These are phyloP conservation scores for Fereydounia khargensis DNA, from an alignment of 1,284 basidiomycete genomes.

Conservation along the genomic window DNA sequence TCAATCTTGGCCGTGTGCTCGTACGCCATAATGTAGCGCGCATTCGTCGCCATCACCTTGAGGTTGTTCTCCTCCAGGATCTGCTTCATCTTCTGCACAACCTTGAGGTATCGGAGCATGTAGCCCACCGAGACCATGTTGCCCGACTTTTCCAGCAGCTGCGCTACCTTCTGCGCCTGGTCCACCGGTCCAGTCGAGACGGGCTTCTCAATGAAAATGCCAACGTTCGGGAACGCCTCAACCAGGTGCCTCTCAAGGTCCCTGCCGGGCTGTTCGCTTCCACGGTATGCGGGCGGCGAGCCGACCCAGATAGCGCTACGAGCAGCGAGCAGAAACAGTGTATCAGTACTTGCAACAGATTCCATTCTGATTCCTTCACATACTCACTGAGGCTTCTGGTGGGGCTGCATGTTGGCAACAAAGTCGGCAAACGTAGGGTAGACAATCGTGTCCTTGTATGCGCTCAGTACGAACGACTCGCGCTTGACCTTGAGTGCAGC, in stretches of 20 bases:
- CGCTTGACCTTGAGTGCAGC: conserved; percentile 84
- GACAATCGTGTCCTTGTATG: conserved; percentile 86
- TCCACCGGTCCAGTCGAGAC: conserved; percentile 75
- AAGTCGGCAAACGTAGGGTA: conserved; percentile 87
- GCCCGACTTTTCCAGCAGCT: conserved; percentile 43
- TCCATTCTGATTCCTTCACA: background rate
- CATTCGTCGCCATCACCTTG: conserved; percentile 94
- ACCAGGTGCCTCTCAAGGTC: conserved; percentile 89
- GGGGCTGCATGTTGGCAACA: conserved; percentile 65
- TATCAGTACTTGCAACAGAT: background rate
- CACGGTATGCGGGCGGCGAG: conserved; percentile 85
- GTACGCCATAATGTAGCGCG: conserved; percentile 92
- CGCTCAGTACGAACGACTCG: conserved; percentile 86
- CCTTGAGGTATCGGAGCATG: conserved; percentile 61
- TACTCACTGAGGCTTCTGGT: conserved; percentile 56
- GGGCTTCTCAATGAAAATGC: conserved; percentile 95
- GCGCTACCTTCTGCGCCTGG: conserved; percentile 58
- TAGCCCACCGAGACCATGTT: conserved; percentile 88
- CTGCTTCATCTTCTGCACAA: conserved; percentile 91
- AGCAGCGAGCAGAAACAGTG: background rate
- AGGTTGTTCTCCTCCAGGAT: conserved; percentile 92
- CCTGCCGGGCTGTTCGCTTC: conserved; percentile 62
- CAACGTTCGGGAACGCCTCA: conserved; percentile 69
- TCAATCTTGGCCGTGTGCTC: conserved; percentile 72
- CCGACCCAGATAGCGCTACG: conserved; percentile 78